These are phyloP conservation scores for Beauveria bassiana DNA, from an alignment of 2,329 filamentous ascomycete genomes.

Conservation along the genomic window DNA sequence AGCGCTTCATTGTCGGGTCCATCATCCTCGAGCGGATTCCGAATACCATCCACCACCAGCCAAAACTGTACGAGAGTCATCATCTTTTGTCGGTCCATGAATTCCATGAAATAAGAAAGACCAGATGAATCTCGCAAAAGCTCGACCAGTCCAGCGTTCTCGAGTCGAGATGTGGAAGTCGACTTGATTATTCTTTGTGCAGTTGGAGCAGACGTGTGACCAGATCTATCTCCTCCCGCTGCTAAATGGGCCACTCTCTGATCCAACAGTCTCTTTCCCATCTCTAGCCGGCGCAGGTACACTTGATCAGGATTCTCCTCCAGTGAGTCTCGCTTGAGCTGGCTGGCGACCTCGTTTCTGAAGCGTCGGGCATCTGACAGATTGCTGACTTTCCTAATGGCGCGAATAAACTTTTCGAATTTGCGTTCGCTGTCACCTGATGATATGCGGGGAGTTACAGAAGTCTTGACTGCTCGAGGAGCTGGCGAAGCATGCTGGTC, in stretches of 20 bases:
- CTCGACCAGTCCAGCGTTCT: conserved; percentile 71
- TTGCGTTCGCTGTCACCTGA: conserved; percentile 81
- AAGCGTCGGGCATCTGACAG: conserved; percentile 89
- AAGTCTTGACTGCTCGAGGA: conserved; percentile 55
- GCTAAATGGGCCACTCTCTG: conserved; percentile 80
- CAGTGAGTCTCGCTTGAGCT: conserved; percentile 76
- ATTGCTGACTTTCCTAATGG: conserved; percentile 81
- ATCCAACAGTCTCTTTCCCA: conserved; percentile 82
- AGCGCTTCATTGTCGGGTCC: conserved; percentile 57
- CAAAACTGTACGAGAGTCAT: conserved; percentile 95
- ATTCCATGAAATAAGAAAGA: conserved; percentile 98
- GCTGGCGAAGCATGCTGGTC: conserved; percentile 89
- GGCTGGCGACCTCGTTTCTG: conserved; percentile 84
- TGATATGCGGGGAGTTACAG: conserved; percentile 68
- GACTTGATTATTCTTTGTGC: conserved; percentile 20
- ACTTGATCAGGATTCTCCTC: conserved; percentile 74
- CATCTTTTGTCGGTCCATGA: conserved; percentile 84
- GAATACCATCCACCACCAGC: conserved; percentile 94
- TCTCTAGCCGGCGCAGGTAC: conserved; percentile 83
- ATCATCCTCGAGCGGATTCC: conserved; percentile 82
- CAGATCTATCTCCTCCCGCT: conserved; percentile 49
- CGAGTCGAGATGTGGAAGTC: conserved; percentile 51
- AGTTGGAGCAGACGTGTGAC: conserved; percentile 21
- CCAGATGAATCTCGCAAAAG: conserved; percentile 85
- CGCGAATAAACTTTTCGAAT: conserved; percentile 89